Evolutionary conservation across 2,329 filamentous ascomycete genomes (phyloP), one percentile per base, ranked within the genome.

Genomic region (Penicillium fuscoglaucum): DNA sequence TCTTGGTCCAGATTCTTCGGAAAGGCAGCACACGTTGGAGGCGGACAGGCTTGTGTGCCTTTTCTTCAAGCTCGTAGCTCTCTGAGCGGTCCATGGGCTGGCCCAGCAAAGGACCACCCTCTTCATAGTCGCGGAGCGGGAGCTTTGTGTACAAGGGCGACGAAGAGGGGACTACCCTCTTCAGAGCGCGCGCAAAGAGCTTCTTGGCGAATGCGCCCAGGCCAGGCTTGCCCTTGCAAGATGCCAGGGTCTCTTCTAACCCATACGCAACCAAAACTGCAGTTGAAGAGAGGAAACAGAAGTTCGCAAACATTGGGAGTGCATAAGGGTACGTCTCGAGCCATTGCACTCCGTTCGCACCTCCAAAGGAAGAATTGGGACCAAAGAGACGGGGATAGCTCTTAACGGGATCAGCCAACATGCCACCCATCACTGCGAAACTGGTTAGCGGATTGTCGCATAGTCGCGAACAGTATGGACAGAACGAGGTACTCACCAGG

Each of bases 221-320:
- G 31, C 83, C 82, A 48, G 77, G 79, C 56, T 78, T 79, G 41
- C 75, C 72, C 57, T 76, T 77, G 59, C 80, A 78, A 39, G 77
- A 73, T 29, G 74, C 76, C 28, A 81, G 77, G 2, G 82, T 84
- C 79, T 90, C 88, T 76, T 90, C 86, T 9, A 91, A 78, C 19
- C 84, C 85, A 33, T 89, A 76, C 49, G 84, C 78, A n/a, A 88
- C 82, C 15, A 82, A 74, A 12, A 80, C 63, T 0, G 84, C 83
- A 3, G 84, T 83, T 4, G 79, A 69, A 1, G 81, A 68, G 19
- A 90, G 76, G 60, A 88, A 85, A 2, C 82, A 61, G 6, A 84
- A 83, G 67, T 87, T 89, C 48, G 88, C 79, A 5, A 90, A 72
- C 69, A 88, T 90, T 0, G 88, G 88, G 50, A 90, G 74, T 1